Evolutionary conservation across 1,139 yeast species (phyloP).

Genomic region (Protomyces arabidopsidicola): DNA sequence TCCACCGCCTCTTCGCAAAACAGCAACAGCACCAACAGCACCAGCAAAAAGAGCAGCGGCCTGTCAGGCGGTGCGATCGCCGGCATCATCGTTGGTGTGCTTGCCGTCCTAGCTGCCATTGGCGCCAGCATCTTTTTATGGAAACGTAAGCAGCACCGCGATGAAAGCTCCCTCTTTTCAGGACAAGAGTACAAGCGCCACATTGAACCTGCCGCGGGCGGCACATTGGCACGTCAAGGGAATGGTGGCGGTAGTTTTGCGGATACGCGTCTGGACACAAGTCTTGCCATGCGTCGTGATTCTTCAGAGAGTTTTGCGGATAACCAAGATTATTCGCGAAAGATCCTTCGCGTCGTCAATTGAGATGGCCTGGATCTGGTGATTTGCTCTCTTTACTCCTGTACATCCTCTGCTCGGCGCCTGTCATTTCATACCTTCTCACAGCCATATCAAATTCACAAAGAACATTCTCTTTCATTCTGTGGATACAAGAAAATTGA

Average conservation of each 20-base stretch:
- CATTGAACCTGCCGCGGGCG: slow-evolving; percentile 17
- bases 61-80: slow-evolving; percentile 53
- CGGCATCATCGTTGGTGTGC: slow-evolving; percentile 64
- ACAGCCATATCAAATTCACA: background rate
- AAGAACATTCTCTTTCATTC: background rate
- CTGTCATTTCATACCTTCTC: background rate
- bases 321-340: slow-evolving; percentile 69
- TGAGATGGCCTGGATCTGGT: background rate
- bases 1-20: background rate
- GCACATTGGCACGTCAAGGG: background rate
- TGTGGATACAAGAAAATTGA: background rate
- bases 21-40: slow-evolving; percentile 4
- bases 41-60: slow-evolving; percentile 29
- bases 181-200: slow-evolving; percentile 23
- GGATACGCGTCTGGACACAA: slow-evolving; percentile 64
- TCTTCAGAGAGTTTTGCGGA: slow-evolving; percentile 75
- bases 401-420: background rate
- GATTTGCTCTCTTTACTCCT: too few species aligned
- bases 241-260: slow-evolving; percentile 38
- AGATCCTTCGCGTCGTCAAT: slow-evolving; percentile 54
- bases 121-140: slow-evolving; percentile 48
- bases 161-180: slow-evolving; percentile 3
- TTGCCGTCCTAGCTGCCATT: slow-evolving; percentile 49
- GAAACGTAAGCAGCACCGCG: slow-evolving; percentile 43
- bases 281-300: slow-evolving; percentile 65